Base-by-base conservation (phyloP, 1,139 yeast species). In the Lodderomyces parapsilosis region DNA sequence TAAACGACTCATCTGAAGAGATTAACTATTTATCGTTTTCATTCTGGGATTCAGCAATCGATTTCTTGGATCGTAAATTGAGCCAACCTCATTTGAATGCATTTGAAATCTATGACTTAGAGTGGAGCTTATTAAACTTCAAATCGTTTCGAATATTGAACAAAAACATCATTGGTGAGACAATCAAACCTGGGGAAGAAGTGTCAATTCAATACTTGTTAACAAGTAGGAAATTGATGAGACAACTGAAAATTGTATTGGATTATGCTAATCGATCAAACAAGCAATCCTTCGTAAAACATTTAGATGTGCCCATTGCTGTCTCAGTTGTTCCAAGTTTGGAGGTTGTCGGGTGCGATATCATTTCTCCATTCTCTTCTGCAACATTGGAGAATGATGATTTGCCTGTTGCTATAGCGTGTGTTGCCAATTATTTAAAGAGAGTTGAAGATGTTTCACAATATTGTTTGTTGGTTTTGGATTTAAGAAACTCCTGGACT, bases 11-110 rank as follows among this genome's bases (percentile, higher is more conserved):
- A 0, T 58, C 63, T 11, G 80, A 81, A 10, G 56, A 71, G 1
- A 80, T 84, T 36, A 81, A 83, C 48, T 73, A 78, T 47, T 56
- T 83, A 24, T 70, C 81, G 6, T 82, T 86, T 50, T 76, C 83
- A 8, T 83, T 83, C 51, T 71, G 80, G 67, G 96, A 89, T 56
- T 83, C 94, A 1, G 84, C 94, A 0, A 76, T 80, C 6, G 90
- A 82, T 22, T 79, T 85, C 0, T 57, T 86, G 40, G 80, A 76
- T 43, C 58, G 58, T 57, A 42, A 55, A 44, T 38, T 49, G 55
- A 66, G 66, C 1, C 43, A 41, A n/a, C 25, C 39, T 9, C 34
- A 39, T 30, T 59, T 78, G 9, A 76, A 83, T 0, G 76, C 83
- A 0, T 71, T 77, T 43, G 96, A 87, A 43, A 65, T 81, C 3